Base-by-base conservation (phyloP, 2,329 filamentous ascomycete species). In the Dothidotthia symphoricarpi region DNA sequence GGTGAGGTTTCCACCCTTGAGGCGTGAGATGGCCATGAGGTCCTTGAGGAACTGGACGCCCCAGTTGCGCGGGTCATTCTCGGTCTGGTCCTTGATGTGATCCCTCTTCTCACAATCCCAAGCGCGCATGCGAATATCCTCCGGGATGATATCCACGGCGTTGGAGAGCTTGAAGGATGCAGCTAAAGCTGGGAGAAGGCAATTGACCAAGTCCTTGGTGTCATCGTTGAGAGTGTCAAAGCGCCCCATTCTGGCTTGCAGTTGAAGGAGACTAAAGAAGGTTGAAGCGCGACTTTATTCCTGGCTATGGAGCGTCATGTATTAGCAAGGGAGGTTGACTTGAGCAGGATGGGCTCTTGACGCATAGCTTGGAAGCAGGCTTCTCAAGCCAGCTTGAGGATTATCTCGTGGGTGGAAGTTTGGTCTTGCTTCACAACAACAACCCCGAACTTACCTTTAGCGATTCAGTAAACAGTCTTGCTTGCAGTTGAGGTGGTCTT, bases 21-120 rank as follows among this genome's bases (percentile, higher is more conserved):
- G 43, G 27, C 57, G 59, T 6, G 59, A 53, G n/a, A 64, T 63
- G 9, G 57, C 45, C 35, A 53, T 51, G 13, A 64, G 46, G 14
- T 61, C 55, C 33, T 61, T 63, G 34, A 66, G 55, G n/a, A 66
- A 63, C 36, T 64, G 60, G 11, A 64, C 59, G 12, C 61, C 62
- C 62, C 62, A 64, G 37, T 66, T 63, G 26, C 62, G 60, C 4
- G 59, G 52, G 28, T 66, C 60, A 19, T 63, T 54, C 41, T 66
- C 62, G 0, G 60, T 53, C 40, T 63, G 22, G 34, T 54, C 45
- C 31, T 55, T 58, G 49, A 64, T 63, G 38, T 64, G 60, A 13
- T 64, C 60, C 14, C 59, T 55, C 11, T 59, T 49, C 16, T 63
- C 60, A 24, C 57, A 60, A 42, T 66, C 62, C 59, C 61, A 66